phyloP scores from a whole-genome alignment of 1,284 basidiomycete species.

The Butyriboletus appendiculatus region DNA sequence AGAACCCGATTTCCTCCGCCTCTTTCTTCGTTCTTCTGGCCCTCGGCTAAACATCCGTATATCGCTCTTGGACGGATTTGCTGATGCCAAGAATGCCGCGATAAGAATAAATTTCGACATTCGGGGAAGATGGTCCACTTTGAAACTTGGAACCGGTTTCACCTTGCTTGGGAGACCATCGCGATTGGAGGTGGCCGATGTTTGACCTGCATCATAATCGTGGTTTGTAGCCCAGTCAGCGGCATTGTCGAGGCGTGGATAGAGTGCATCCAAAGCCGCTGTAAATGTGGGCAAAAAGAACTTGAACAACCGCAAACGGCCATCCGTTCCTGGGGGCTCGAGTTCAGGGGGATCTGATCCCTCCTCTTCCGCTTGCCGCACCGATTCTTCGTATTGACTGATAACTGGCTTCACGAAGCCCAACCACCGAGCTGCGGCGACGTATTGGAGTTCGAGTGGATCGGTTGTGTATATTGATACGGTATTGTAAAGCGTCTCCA shows the following conservation, averaged over 20 bases:
- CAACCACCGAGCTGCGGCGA: slow-evolving; percentile 80
- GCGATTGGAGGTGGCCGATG: slow-evolving; percentile 6
- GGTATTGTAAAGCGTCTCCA: slow-evolving; percentile 61
- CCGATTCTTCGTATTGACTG: slow-evolving; percentile 45
- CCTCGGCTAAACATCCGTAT: slow-evolving; percentile 78
- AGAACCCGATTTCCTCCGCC: slow-evolving; percentile 49
- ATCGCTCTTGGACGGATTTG: slow-evolving; percentile 84
- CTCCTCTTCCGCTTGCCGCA: slow-evolving; percentile 23
- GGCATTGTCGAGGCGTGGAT: slow-evolving; percentile 65
- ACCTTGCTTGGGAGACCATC: slow-evolving; percentile 11
- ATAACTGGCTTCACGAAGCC: slow-evolving; percentile 69
- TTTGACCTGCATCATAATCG: slow-evolving; percentile 33
- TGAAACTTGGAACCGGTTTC: slow-evolving; percentile 22
- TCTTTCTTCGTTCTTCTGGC: slow-evolving; percentile 63
- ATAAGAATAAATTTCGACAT: slow-evolving; percentile 79
- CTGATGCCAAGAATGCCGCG: slow-evolving; percentile 83
- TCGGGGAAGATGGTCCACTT: slow-evolving; percentile 43
- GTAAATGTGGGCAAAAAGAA: slow-evolving; percentile 62
- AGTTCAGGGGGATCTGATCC: slow-evolving; percentile 32
- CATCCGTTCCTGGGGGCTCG: slow-evolving; percentile 50
- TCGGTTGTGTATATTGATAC: slow-evolving; percentile 69
- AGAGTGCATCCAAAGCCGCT: slow-evolving; percentile 60
- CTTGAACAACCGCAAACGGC: slow-evolving; percentile 59
- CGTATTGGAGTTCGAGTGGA: slow-evolving; percentile 71
- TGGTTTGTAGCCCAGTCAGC: slow-evolving; percentile 56